These are phyloP conservation scores for Metschnikowia dekortorum DNA, from an alignment of 805 yeast species.

Conservation along the genomic window DNA sequence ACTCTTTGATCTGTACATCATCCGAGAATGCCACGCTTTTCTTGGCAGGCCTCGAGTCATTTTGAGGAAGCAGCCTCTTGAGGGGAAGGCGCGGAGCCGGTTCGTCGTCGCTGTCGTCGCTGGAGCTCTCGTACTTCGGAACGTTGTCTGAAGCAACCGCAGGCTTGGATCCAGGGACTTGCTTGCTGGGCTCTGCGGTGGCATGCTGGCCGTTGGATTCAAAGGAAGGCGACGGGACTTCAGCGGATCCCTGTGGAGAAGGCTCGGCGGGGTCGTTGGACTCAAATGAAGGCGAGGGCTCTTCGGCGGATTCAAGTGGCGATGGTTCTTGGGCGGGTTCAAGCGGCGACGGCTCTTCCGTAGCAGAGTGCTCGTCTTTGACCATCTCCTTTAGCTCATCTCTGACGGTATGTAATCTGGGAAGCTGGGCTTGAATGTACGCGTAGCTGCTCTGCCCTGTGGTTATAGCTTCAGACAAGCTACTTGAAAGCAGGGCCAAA, in stretches of 20 bases:
- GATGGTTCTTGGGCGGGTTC: not conserved
- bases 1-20: slow-evolving; percentile 39
- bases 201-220: not conserved
- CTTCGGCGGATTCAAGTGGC: slow-evolving; percentile 7
- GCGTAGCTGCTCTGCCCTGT: slow-evolving; percentile 33
- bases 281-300: not conserved
- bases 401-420: slow-evolving; percentile 25
- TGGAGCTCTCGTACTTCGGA: slow-evolving; percentile 16
- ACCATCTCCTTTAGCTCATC: slow-evolving; percentile 30
- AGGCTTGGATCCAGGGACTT: not conserved
- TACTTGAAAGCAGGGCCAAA: slow-evolving; percentile 22
- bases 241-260: slow-evolving; percentile 3
- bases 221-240: not conserved
- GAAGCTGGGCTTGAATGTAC: slow-evolving; percentile 27
- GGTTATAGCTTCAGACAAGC: slow-evolving; percentile 23
- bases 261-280: slow-evolving; percentile 4
- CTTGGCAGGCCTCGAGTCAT: slow-evolving; percentile 15
- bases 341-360: not conserved
- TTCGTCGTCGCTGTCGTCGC: slow-evolving; percentile 17
- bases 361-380: slow-evolving; percentile 28
- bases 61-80: slow-evolving; percentile 3
- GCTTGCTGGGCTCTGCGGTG: not conserved
- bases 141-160: not conserved
- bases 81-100: not conserved
- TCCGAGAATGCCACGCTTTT: slow-evolving; percentile 39